Percentiles rank a stretch among this genome's conserved stretches.
Conservation (phyloP, 2,329 filamentous ascomycete species). For the Beauveria medogensis region DNA sequence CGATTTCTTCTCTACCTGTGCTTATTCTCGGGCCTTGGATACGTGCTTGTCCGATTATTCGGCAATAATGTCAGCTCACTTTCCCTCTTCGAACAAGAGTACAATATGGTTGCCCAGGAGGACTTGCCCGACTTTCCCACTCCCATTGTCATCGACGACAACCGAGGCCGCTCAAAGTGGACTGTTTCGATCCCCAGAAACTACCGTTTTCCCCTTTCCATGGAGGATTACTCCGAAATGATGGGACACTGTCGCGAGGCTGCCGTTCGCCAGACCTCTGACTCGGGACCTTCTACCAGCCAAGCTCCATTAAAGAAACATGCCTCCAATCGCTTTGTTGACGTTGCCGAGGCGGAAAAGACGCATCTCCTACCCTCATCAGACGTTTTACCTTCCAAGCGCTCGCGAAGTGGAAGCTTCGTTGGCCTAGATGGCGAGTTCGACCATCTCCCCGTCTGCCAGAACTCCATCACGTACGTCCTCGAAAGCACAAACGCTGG, state of each 20-base stretch:
- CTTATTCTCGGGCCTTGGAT: slow-evolving; percentile 42
- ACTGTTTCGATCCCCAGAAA: slow-evolving; percentile 69
- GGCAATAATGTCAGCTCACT: slow-evolving; percentile 22
- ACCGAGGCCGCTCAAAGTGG: slow-evolving; percentile 60
- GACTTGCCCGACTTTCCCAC: slow-evolving; percentile 64
- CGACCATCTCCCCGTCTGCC: slow-evolving; percentile 50
- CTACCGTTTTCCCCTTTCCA: slow-evolving; percentile 57
- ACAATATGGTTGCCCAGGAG: slow-evolving; percentile 60
- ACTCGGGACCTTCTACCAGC: slow-evolving; percentile 32
- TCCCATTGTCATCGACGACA: slow-evolving; percentile 61
- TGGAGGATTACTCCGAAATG: slow-evolving; percentile 60
- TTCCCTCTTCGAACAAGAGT: slow-evolving; percentile 43
- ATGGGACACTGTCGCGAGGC: slow-evolving; percentile 60
- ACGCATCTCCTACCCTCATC: slow-evolving; percentile 49
- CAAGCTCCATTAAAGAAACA: slow-evolving; percentile 36
- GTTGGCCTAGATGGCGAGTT: slow-evolving; percentile 40
- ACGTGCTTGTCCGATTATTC: slow-evolving; percentile 30
- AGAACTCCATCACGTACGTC: slow-evolving; percentile 66
- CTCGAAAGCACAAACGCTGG: slow-evolving; percentile 67
- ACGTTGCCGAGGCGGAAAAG: slow-evolving; percentile 63
- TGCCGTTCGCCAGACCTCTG: slow-evolving; percentile 46
- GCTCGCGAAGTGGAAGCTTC: slow-evolving; percentile 34
- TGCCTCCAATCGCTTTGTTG: slow-evolving; percentile 60
- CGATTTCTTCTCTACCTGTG: slow-evolving; percentile 47
- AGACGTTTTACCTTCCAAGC: slow-evolving; percentile 28